Evolutionary conservation across 1,284 basidiomycete species (phyloP).

Genomic region (Xanthoconium separans): DNA sequence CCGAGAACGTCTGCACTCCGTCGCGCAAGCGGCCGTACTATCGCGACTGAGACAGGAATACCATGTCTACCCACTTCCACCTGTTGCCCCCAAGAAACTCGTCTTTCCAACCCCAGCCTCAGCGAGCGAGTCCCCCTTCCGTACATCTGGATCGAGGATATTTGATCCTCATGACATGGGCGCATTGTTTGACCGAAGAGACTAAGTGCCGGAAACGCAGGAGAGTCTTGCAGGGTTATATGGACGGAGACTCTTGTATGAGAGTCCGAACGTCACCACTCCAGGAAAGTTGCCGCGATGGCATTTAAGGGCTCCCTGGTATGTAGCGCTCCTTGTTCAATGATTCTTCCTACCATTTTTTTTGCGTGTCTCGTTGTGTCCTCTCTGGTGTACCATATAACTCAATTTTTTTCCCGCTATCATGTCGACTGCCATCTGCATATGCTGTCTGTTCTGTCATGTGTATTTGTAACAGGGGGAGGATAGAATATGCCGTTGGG

Average conservation of each 20-base stretch:
- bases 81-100: conserved; percentile 59
- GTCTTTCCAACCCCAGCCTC: conserved; percentile 40
- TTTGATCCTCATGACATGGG: conserved; percentile 70
- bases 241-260: conserved; percentile 52
- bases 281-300: conserved; percentile 50
- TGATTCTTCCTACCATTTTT: background rate
- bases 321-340: background rate
- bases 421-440: background rate
- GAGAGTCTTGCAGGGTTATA: conserved; percentile 63
- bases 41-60: conserved; percentile 28
- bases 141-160: conserved; percentile 55
- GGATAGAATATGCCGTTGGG: background rate
- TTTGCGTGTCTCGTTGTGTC: conserved; percentile 16
- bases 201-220: conserved; percentile 40
- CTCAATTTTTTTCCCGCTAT: background rate
- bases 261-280: conserved; percentile 52
- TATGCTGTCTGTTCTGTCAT: conserved; percentile 1
- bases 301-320: conserved; percentile 35
- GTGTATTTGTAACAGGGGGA: conserved; percentile 7
- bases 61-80: conserved; percentile 34
- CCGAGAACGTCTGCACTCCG: conserved; percentile 52
- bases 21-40: conserved; percentile 44
- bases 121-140: conserved; percentile 48
- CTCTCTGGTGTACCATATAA: conserved; percentile 8
- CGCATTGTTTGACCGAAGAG: conserved; percentile 65